Evolutionary conservation across 1,139 yeast genomes (phyloP).

Genomic region (Scheffersomyces quercinus): DNA sequence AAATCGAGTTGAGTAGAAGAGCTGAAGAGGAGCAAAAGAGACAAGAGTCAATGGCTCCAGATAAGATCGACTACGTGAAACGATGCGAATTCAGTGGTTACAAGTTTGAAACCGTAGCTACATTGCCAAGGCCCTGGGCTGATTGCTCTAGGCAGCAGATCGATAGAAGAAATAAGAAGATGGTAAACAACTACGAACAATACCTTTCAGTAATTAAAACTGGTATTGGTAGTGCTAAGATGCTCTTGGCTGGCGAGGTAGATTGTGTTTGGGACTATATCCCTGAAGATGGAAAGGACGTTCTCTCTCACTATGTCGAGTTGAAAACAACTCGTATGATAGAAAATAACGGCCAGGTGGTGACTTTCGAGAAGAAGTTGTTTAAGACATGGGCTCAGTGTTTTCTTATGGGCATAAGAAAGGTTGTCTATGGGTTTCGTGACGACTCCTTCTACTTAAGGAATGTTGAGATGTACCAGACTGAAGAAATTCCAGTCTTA

Average conservation of each 20-base stretch:
- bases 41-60: constrained; percentile 29
- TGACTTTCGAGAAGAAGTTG: constrained; percentile 69
- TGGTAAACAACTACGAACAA: constrained; percentile 73
- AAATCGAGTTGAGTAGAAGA: constrained; percentile 31
- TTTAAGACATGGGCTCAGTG: constrained; percentile 92
- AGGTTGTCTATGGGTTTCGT: constrained; percentile 81
- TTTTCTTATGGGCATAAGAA: constrained; percentile 79
- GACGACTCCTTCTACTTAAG: constrained; percentile 66
- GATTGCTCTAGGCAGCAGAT: constrained; percentile 62
- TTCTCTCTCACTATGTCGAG: constrained; percentile 78
- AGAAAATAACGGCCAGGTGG: constrained; percentile 51
- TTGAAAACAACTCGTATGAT: constrained; percentile 71
- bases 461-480: constrained; percentile 70
- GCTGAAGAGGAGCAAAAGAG: constrained; percentile 22
- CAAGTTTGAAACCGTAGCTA: constrained; percentile 80
- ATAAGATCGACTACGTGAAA: constrained; percentile 33
- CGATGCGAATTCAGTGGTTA: constrained; percentile 68
- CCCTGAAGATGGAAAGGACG: constrained; percentile 52
- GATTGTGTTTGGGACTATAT: constrained; percentile 86
- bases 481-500: constrained; percentile 74
- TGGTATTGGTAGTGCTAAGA: constrained; percentile 72
- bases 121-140: constrained; percentile 77
- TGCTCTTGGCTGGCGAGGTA: constrained; percentile 85
- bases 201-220: constrained; percentile 77
- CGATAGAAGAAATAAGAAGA: constrained; percentile 59